Percentiles rank a stretch among this genome's conserved stretches.
These are phyloP conservation scores for Epichloe scottii DNA, from an alignment of 2,329 filamentous ascomycete genomes.

Conservation along the genomic window DNA sequence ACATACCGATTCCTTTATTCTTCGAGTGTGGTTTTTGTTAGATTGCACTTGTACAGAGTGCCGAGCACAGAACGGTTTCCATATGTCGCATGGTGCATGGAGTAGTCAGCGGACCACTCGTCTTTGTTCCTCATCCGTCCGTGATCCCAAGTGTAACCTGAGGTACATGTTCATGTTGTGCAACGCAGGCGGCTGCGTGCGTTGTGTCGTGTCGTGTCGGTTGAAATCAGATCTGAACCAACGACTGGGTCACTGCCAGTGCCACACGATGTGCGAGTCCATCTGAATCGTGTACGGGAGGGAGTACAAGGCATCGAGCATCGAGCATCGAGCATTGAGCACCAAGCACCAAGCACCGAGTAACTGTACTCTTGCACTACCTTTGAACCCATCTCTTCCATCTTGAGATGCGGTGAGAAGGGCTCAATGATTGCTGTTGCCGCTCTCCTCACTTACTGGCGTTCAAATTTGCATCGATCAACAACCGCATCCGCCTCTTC, in stretches of 20 bases:
- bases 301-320: background rate
- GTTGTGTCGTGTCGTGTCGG: background rate
- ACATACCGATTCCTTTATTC: no score
- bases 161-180: conserved; percentile 1
- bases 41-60: no score
- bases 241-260: background rate
- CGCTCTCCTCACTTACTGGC: no score
- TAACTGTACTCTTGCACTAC: no score
- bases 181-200: conserved; percentile 1
- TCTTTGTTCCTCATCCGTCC: background rate
- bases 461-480: no score
- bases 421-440: no score
- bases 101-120: background rate
- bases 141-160: background rate
- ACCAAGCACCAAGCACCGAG: no score
- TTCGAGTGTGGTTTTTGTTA: no score
- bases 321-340: background rate
- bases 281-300: background rate
- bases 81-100: background rate
- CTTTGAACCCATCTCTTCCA: no score
- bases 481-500: no score
- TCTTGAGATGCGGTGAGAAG: no score
- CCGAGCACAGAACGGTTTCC: background rate
- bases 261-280: background rate
- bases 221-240: conserved; percentile 1